Evolutionary conservation across 2,329 filamentous ascomycete genomes (phyloP).

Genomic region (Canariomyces notabilis): DNA sequence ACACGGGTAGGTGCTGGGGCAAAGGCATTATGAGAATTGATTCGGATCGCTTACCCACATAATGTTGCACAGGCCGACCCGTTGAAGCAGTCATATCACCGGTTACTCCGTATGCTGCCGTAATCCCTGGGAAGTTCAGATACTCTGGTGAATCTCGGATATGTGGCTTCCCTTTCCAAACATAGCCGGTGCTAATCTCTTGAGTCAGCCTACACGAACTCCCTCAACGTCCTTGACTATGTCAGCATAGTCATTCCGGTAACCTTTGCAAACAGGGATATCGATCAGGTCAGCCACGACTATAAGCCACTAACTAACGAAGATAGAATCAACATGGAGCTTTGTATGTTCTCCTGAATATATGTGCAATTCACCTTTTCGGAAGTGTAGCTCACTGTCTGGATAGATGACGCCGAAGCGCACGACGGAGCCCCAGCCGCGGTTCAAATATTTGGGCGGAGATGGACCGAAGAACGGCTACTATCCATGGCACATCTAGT

Average conservation of each 20-base stretch:
- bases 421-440: constrained; percentile 44
- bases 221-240: constrained; percentile 51
- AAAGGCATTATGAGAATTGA: background rate
- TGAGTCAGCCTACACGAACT: constrained; percentile 8
- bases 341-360: constrained; percentile 38
- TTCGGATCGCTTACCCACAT: background rate
- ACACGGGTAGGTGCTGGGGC: background rate
- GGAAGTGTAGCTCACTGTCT: background rate
- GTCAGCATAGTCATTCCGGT: constrained; percentile 50
- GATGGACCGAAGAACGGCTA: constrained; percentile 47
- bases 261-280: constrained; percentile 44
- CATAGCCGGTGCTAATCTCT: background rate
- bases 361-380: background rate
- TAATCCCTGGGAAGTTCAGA: constrained; percentile 1
- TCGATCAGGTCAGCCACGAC: constrained; percentile 39
- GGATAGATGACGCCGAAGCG: constrained; percentile 41
- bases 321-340: constrained; percentile 39
- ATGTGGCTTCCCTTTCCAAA: constrained; percentile 16
- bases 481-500: constrained; percentile 37
- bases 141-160: background rate
- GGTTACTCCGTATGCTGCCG: constrained; percentile 1
- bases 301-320: constrained; percentile 37
- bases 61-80: background rate
- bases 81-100: constrained; percentile 12
- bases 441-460: constrained; percentile 43